Evolutionary conservation across 2,329 filamentous ascomycete genomes (phyloP).

Genomic region (Fusarium illudens): DNA sequence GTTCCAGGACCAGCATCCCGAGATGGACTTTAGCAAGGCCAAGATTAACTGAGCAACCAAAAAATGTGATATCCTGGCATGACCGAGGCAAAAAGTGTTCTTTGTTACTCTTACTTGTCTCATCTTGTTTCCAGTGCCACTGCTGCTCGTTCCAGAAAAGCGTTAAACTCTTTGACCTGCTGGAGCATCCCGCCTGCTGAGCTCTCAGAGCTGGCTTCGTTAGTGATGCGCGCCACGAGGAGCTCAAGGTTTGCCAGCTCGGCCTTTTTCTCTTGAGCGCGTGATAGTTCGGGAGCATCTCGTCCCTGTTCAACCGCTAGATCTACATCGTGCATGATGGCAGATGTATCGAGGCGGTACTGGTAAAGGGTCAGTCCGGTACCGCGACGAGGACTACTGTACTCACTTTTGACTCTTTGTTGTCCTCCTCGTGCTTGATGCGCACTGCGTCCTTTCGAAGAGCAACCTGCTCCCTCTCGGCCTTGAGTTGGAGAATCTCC

Average conservation of each 20-base stretch:
- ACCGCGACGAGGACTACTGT: rapidly evolving
- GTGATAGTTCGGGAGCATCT: slow-evolving; percentile 57
- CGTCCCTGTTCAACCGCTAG: slow-evolving; percentile 62
- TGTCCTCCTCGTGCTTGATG: slow-evolving; percentile 65
- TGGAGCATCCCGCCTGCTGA: slow-evolving; percentile 62
- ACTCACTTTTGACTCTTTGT: slow-evolving; percentile 60
- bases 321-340: slow-evolving; percentile 69
- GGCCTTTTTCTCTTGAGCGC: slow-evolving; percentile 56
- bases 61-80: slow-evolving; percentile 18
- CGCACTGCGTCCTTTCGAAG: slow-evolving; percentile 71
- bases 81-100: not conserved
- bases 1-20: slow-evolving; percentile 82
- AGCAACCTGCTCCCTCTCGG: slow-evolving; percentile 69
- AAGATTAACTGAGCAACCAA: slow-evolving; percentile 62
- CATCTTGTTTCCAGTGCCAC: slow-evolving; percentile 60
- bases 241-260: slow-evolving; percentile 67
- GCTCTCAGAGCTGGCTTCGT: slow-evolving; percentile 60
- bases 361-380: slow-evolving; percentile 22
- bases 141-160: slow-evolving; percentile 69
- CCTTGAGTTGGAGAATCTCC: slow-evolving; percentile 66
- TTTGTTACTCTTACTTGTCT: slow-evolving; percentile 19
- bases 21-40: slow-evolving; percentile 77
- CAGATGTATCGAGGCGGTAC: slow-evolving; percentile 63
- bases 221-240: slow-evolving; percentile 61
- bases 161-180: slow-evolving; percentile 69